A percentile compares a stretch with the other conserved stretches of the same genome.
Conservation (phyloP, 2,329 filamentous ascomycete genomes). For the Drechslera avenae region DNA sequence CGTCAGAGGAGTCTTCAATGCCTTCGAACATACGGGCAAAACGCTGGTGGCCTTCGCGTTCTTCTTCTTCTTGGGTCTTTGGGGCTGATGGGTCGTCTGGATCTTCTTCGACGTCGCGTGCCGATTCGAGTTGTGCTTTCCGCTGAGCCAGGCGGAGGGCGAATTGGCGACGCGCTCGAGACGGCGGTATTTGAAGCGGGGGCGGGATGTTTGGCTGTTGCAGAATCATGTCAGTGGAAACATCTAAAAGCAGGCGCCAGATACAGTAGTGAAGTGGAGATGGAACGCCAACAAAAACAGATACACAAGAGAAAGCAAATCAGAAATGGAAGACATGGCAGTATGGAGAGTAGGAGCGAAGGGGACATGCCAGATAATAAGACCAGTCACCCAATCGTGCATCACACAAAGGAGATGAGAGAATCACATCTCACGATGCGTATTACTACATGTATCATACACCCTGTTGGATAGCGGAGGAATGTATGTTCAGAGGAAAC, state of each 20-base stretch:
- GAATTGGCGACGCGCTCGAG: constrained; percentile 84
- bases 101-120: constrained; percentile 27
- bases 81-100: constrained; percentile 5
- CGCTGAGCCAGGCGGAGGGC: constrained; percentile 75
- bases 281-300: constrained; percentile 13
- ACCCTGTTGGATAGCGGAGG: constrained; percentile 26
- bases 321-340: constrained; percentile 3
- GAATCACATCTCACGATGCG: constrained; percentile 26
- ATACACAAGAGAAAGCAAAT: not conserved
- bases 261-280: constrained; percentile 2
- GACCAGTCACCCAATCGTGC: constrained; percentile 10
- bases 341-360: constrained; percentile 1
- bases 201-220: constrained; percentile 45
- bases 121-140: constrained; percentile 43
- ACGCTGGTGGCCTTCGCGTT: constrained; percentile 40
- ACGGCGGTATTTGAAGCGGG: constrained; percentile 81
- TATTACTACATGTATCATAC: constrained; percentile 42
- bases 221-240: constrained; percentile 41
- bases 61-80: constrained; percentile 35
- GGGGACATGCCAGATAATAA: constrained; percentile 6
- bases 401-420: constrained; percentile 20
- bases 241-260: not conserved
- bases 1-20: constrained; percentile 39
- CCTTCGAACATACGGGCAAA: constrained; percentile 44
- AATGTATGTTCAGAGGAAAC: constrained; percentile 36